Base-by-base conservation (phyloP, 2,329 filamentous ascomycete species). In the Botrytis byssoidea region DNA sequence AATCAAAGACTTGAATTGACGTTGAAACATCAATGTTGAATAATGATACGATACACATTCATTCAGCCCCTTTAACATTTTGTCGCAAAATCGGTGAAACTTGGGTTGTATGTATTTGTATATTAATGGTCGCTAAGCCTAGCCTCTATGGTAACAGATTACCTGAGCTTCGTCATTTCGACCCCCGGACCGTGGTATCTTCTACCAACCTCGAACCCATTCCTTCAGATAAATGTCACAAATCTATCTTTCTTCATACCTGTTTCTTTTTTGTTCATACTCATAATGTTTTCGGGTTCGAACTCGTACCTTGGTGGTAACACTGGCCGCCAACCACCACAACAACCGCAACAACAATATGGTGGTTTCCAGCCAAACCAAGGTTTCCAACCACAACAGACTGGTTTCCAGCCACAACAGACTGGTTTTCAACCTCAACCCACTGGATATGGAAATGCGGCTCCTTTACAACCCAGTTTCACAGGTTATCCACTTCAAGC, bases 251-350 rank as follows among this genome's bases (percentile, higher is more conserved):
- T 74, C 74, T 74, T 59, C 71, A 70, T 66, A 72, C 74, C 64
- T 66, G 60, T 74, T 69, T 70, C 63, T 70, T 72, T 77, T 71
- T 66, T 69, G 55, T 76, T 65, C 64, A 75, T 72, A 76, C 73
- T 60, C 71, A 81, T 80, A 84, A 98, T 98, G 95, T 98, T 93
- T 85, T 96, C 94, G 78, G 93, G 92, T 82, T 93, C 93, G 78
- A 97, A 93, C 86, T 91, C 93, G 77, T 98, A 91, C 83, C 85
- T 97, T 80, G 94, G 94, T 83, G 92, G 91, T 84, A 89, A 88
- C 83, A 93, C 91, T 82, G 92, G 87, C 85, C 89, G 92, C 73
- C 82, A 84, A 75, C 79, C 82, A 78, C 83, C 81, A 76, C 82
- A 82, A 71, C 70, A 51, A 44, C 79, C 80, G 57, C 89, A 85